Evolutionary conservation across 1,139 yeast species (phyloP), one percentile per base, ranked within the genome.

Genomic region (Candida tunisiensis): DNA sequence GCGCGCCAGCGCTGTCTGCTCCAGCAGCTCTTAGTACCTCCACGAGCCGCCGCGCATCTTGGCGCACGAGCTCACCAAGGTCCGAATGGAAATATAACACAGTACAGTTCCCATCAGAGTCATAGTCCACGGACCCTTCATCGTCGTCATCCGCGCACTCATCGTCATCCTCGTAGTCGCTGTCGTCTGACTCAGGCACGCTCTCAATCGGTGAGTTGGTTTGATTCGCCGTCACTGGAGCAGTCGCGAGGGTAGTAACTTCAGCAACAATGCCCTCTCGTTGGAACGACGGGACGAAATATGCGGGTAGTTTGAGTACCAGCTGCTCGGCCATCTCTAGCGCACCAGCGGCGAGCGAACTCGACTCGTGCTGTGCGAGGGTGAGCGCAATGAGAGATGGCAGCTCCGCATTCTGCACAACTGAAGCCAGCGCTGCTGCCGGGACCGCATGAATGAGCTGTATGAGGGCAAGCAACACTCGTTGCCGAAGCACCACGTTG

Each of bases 231-330:
- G 34, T 35, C 23, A 34, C 42, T 8, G 46, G 10, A 40, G 36
- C 28, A 36, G 45, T 27, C 35, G 32, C 12, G 36, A 45, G 8
- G 14, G 13, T 26, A 7, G 25, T 22, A 3, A 66, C 53, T 41
- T 78, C 85, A 11, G 62, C 56, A 8, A 77, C 53, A 15, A 77
- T 51, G 0, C 94, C 94, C 40, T 82, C 91, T 32, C 79, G 63
- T 38, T 67, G 77, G 35, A 82, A 69, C 5, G 60, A 59, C 0
- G 51, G 42, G 8, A 69, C 44, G 29, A 64, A 69, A 1, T 49
- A 35, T 2, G 48, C 50, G 1, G 74, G 65, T 8, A 65, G 53
- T 31, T 61, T 60, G 4, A 48, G 47, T 1, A 70, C 49, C 28
- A 78, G 48, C 3, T 51, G 42, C 15, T 57, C 53, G 1, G 69